Conservation (phyloP, 2,329 filamentous ascomycete genomes). For the Pyrenophora seminiperda region DNA sequence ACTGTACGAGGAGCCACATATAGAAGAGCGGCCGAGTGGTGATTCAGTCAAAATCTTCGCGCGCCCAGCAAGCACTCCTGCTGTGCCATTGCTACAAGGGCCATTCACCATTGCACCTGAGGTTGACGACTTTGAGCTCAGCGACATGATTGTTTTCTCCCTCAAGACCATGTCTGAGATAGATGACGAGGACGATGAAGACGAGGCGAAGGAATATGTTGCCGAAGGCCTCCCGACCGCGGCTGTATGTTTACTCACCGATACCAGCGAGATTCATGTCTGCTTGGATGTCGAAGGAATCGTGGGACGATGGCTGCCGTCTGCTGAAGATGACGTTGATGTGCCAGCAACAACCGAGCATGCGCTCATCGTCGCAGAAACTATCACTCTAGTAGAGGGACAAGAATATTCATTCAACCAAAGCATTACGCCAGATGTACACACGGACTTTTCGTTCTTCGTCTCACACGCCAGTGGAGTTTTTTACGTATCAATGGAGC, state of each 20-base stretch:
- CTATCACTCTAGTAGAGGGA: conserved; percentile 39
- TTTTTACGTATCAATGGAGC: conserved; percentile 59
- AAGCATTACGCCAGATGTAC: conserved; percentile 61
- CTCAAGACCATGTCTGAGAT: conserved; percentile 57
- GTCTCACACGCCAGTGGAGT: conserved; percentile 61
- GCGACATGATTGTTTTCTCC: conserved; percentile 64
- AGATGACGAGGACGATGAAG: conserved; percentile 49
- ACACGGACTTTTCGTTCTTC: conserved; percentile 64
- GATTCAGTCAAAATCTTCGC: conserved; percentile 58
- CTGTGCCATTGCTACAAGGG: conserved; percentile 65
- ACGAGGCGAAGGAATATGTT: conserved; percentile 14
- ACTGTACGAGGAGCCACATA: conserved; percentile 55
- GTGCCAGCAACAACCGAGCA: conserved; percentile 29
- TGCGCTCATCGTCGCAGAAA: conserved; percentile 50
- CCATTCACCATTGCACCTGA: conserved; percentile 62
- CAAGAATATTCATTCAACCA: conserved; percentile 51
- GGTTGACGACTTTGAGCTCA: conserved; percentile 61
- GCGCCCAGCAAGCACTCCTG: conserved; percentile 59
- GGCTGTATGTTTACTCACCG: conserved; percentile 63
- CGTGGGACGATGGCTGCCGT: conserved; percentile 66
- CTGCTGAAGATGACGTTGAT: conserved; percentile 36
- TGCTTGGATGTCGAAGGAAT: conserved; percentile 67
- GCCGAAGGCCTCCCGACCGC: conserved; percentile 61
- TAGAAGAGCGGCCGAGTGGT: conserved; percentile 49
- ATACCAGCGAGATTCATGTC: conserved; percentile 61